Evolutionary conservation across 768 basidiomycete genomes (phyloP), one percentile per base, ranked within the genome.

Genomic region (Cystofilobasidium bisporidii): DNA sequence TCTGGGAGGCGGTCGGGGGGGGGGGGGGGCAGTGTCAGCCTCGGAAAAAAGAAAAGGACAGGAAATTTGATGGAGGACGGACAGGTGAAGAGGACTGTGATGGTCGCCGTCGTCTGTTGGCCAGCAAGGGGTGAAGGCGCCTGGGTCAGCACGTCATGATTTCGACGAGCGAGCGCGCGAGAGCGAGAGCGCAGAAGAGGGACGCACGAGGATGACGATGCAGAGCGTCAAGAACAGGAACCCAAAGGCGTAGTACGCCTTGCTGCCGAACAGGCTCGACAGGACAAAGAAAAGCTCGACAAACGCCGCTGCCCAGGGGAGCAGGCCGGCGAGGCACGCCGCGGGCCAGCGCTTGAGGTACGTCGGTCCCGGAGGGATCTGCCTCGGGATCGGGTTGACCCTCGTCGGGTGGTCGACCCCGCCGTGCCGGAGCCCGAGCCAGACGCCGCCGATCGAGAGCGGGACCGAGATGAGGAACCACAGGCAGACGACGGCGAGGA

Each of bases 401-500:
- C 92, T 82, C 45, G 91, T 88, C 15, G 92, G 93, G 74, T 91
- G 84, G n/a, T 80, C 77, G 65, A 96, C 77, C 33, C 79, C 89
- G 20, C 93, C 93, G 73, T 91, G 88, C 76, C 84, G 87, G 30
- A 86, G 82, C 6, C 94, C 94, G 67, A 86, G 85, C 76, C 88
- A 93, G 22, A 88, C 86, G 14, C 94, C 94, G 40, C 91, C 80
- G 24, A 87, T 82, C 24, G 88, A 91, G 48, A 98, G 79, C 3
- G 94, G 94, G 0, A 88, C 88, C 30, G 91, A 91, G 68, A 98
- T 92, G 22, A 91, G 86, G 76, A 91, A 96, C 93, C 93, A 96
- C 18, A 93, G 78, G 18, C 89, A 72, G 38, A 90, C 82, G 67
- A 94, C 87, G 43, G 89, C 80, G 48, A 91, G 79, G 83, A 93